phyloP scores from a whole-genome alignment of 1,284 basidiomycete genomes.

The Boletus semigastroideus region DNA sequence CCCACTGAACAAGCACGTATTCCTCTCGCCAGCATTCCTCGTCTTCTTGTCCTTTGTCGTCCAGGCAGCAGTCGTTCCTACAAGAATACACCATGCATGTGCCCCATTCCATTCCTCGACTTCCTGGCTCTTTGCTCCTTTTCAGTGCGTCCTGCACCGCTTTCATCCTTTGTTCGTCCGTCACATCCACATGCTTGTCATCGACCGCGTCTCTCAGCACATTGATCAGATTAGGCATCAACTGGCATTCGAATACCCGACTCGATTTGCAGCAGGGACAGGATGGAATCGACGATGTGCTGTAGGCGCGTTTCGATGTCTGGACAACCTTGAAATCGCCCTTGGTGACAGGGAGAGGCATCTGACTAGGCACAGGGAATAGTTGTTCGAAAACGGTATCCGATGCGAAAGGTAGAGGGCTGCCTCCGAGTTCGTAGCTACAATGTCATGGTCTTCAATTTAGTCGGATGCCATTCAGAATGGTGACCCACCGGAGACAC shows the following conservation, averaged over 20 bases:
- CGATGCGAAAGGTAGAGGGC: constrained; percentile 71
- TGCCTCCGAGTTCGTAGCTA: constrained; percentile 77
- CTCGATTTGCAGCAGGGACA: constrained; percentile 61
- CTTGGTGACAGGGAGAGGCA: constrained; percentile 53
- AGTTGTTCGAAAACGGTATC: constrained; percentile 66
- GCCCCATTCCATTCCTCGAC: constrained; percentile 78
- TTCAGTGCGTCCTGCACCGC: constrained; percentile 53
- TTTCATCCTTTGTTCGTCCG: constrained; percentile 60
- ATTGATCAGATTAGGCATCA: constrained; percentile 87
- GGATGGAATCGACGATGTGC: constrained; percentile 44
- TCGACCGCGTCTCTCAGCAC: constrained; percentile 44
- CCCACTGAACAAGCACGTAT: constrained; percentile 72
- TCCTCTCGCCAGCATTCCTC: constrained; percentile 72
- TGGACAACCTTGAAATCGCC: constrained; percentile 55
- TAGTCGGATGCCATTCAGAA: constrained; percentile 5
- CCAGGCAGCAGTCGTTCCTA: constrained; percentile 63
- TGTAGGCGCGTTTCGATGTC: constrained; percentile 49
- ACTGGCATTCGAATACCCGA: constrained; percentile 79
- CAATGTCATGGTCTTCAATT: background rate
- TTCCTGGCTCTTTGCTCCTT: constrained; percentile 39
- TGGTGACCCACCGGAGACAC: constrained; percentile 63
- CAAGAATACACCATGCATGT: constrained; percentile 82
- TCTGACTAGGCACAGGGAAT: constrained; percentile 56
- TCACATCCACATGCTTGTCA: constrained; percentile 28
- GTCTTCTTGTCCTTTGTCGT: constrained; percentile 38